A percentile compares a stretch with the other conserved stretches of the same genome.
Evolutionary conservation across 2,329 filamentous ascomycete species (phyloP).

Genomic region (Rhynchosporium secalis): DNA sequence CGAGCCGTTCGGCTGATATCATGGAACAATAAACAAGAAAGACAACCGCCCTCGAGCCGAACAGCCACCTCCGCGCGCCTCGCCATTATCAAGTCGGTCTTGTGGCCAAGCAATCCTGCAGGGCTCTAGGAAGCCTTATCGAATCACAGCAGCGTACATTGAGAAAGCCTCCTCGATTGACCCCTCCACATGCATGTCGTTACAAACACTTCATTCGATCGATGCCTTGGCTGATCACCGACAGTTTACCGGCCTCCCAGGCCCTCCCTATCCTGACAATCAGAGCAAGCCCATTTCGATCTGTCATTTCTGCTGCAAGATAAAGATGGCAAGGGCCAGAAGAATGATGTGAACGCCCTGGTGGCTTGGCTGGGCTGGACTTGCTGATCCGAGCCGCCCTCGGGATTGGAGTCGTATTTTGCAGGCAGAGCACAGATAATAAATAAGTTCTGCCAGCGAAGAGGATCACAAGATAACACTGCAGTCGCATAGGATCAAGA

Average conservation of each 20-base stretch:
- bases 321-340: not conserved
- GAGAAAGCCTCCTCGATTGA: conserved; percentile 1
- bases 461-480: not conserved
- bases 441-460: not conserved
- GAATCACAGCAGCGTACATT: conserved; percentile 1
- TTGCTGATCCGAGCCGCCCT: not conserved
- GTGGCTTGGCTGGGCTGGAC: conserved; percentile 11
- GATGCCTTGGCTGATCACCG: not conserved
- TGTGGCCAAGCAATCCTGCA: not conserved
- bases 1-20: conserved; percentile 9
- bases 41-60: conserved; percentile 1
- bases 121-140: not conserved
- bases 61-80: not conserved
- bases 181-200: conserved; percentile 8
- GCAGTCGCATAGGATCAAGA: not conserved
- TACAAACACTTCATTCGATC: conserved; percentile 6
- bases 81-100: not conserved
- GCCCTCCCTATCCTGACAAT: not conserved
- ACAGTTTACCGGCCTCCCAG: not conserved
- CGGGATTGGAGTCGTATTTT: not conserved
- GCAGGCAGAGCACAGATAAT: not conserved
- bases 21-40: not conserved
- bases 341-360: conserved; percentile 10
- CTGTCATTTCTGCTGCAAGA: conserved; percentile 14
- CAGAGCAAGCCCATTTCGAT: conserved; percentile 4